phyloP scores from a whole-genome alignment of 192 early-diverging fungal species.

The Mortierella hygrophila region DNA sequence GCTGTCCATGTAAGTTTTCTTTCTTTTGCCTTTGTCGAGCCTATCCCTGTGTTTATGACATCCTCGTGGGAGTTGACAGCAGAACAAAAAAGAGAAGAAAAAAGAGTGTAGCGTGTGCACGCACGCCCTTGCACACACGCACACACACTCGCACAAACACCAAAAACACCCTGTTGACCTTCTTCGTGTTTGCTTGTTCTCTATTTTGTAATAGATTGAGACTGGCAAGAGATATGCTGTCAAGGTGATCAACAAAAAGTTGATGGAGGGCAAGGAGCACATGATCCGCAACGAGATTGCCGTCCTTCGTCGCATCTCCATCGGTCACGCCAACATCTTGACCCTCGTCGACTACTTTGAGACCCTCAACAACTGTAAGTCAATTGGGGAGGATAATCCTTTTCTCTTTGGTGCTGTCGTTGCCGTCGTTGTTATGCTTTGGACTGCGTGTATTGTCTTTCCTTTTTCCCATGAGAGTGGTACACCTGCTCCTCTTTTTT shows the following conservation, averaged over 20 bases:
- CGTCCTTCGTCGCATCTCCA: constrained; percentile 76
- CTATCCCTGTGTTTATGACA: constrained; percentile 4
- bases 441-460: background rate
- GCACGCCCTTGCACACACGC: background rate
- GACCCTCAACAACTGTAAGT: constrained; percentile 74
- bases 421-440: background rate
- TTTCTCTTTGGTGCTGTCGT: background rate
- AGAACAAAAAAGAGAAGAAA: background rate
- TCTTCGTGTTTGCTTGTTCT: background rate
- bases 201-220: constrained; percentile 60
- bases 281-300: constrained; percentile 82
- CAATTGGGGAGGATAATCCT: background rate
- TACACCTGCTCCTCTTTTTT: background rate
- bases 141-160: background rate
- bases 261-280: constrained; percentile 77
- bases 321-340: constrained; percentile 79
- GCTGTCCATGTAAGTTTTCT: constrained; percentile 63
- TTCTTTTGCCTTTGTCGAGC: background rate
- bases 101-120: background rate
- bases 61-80: background rate
- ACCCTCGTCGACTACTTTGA: constrained; percentile 86
- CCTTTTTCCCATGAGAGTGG: background rate
- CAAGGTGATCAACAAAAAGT: constrained; percentile 84
- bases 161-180: background rate
- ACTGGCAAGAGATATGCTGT: constrained; percentile 80